Percentiles rank a stretch among this genome's conserved stretches.
Evolutionary conservation across 352 stramenopile genomes (phyloP).

Genomic region (Phytophthora pistaciae): DNA sequence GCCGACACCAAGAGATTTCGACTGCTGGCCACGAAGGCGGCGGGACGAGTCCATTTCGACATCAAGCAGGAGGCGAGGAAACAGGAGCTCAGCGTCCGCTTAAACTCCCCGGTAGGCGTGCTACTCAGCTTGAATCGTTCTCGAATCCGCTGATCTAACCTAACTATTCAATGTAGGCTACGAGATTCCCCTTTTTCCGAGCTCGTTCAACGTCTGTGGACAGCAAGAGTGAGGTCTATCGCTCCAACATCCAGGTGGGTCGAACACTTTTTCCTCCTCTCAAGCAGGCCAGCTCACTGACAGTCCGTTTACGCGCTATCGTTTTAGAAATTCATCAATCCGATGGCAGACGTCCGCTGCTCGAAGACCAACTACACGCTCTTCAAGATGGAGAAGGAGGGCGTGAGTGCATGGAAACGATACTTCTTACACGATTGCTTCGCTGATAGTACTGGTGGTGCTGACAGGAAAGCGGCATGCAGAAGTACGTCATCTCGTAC

Average conservation of each 20-base stretch:
- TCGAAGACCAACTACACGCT: constrained; percentile 72
- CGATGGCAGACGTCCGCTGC: constrained; percentile 73
- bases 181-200: constrained; percentile 62
- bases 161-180: constrained; percentile 24
- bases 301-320: no score
- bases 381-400: constrained; percentile 87
- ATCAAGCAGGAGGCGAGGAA: constrained; percentile 82
- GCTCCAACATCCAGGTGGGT: constrained; percentile 58
- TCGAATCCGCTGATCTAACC: neutral
- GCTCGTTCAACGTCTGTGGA: constrained; percentile 40
- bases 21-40: constrained; percentile 54
- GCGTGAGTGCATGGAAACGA: constrained; percentile 36
- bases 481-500: constrained; percentile 87
- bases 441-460: neutral
- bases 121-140: neutral
- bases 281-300: no score
- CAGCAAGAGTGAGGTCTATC: constrained; percentile 39
- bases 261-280: no score
- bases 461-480: constrained; percentile 60
- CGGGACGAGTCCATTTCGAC: constrained; percentile 62
- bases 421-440: neutral
- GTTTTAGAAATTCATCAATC: constrained; percentile 86
- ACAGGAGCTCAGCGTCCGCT: constrained; percentile 69
- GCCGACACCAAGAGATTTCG: constrained; percentile 62
- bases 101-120: constrained; percentile 58